Conservation (phyloP, 208 protist species). For the Trypanosoma rangeli region DNA sequence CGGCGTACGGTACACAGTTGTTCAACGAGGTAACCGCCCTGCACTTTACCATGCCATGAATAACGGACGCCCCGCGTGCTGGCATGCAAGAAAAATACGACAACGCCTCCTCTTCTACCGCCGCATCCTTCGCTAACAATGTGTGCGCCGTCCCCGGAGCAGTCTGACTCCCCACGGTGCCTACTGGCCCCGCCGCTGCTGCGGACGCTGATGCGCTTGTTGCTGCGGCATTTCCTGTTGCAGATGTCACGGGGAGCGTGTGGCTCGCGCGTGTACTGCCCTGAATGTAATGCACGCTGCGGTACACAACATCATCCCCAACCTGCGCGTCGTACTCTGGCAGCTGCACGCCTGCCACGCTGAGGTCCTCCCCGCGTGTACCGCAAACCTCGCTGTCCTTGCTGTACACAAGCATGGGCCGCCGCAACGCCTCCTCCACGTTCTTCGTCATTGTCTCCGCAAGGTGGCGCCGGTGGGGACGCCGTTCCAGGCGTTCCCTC, state of each 20-base stretch:
- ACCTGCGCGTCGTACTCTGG: constrained; percentile 69
- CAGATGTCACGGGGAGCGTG: not conserved
- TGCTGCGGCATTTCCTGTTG: not conserved
- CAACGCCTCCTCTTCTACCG: constrained; percentile 17
- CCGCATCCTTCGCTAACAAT: constrained; percentile 8
- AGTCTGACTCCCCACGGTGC: not conserved
- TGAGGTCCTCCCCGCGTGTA: constrained; percentile 38
- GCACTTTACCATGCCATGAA: constrained; percentile 89
- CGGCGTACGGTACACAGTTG: constrained; percentile 79
- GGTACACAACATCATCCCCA: constrained; percentile 81
- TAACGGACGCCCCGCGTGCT: constrained; percentile 50
- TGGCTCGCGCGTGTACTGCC: not conserved
- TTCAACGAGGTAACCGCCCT: constrained; percentile 67
- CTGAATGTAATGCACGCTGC: constrained; percentile 84
- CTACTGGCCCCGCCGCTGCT: not conserved
- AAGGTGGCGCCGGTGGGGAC: constrained; percentile 14
- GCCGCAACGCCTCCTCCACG: constrained; percentile 62
- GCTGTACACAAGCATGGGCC: constrained; percentile 72
- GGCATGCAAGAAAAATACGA: constrained; percentile 73
- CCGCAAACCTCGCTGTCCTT: constrained; percentile 62
- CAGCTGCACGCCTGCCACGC: constrained; percentile 80
- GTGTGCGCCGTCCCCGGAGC: not conserved
- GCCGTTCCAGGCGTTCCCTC: constrained; percentile 3
- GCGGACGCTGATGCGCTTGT: not conserved
- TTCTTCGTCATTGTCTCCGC: constrained; percentile 37